phyloP scores from a whole-genome alignment of 257 asterid species.

The Echium plantagineum region DNA sequence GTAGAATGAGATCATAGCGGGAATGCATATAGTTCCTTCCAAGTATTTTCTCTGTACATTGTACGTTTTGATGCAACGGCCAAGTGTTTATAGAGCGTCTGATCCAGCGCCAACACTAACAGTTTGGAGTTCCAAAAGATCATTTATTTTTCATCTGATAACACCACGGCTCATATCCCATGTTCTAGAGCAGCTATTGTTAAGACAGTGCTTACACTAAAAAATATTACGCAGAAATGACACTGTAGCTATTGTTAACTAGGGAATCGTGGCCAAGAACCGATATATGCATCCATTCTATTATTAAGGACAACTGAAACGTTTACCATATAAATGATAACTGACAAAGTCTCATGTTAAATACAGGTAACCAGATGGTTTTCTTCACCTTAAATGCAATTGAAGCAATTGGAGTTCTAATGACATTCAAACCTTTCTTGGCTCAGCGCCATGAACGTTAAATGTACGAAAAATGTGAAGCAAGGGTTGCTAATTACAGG shows the following conservation, averaged over 20 bases:
- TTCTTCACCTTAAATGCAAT: conserved; percentile 26
- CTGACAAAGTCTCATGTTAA: neutral
- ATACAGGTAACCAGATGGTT: conserved; percentile 23
- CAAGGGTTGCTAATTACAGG: neutral
- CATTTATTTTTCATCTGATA: too few species aligned
- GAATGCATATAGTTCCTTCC: neutral
- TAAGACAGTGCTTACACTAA: too few species aligned
- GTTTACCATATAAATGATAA: neutral
- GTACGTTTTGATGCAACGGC: too few species aligned
- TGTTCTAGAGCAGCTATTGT: too few species aligned
- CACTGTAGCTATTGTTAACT: too few species aligned
- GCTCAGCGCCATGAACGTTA: neutral
- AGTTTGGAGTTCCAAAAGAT: neutral
- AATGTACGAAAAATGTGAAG: too few species aligned
- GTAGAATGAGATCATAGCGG: neutral
- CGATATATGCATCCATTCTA: neutral
- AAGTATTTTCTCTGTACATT: neutral
- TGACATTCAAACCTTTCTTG: conserved; percentile 25
- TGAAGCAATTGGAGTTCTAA: conserved; percentile 20
- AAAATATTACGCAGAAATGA: too few species aligned
- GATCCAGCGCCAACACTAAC: too few species aligned
- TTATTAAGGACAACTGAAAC: neutral
- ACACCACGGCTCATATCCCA: too few species aligned
- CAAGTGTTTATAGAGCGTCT: too few species aligned
- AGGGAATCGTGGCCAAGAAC: neutral